Conservation (phyloP, 169 alveolate genomes). For the Cyclospora cayetanensis region DNA sequence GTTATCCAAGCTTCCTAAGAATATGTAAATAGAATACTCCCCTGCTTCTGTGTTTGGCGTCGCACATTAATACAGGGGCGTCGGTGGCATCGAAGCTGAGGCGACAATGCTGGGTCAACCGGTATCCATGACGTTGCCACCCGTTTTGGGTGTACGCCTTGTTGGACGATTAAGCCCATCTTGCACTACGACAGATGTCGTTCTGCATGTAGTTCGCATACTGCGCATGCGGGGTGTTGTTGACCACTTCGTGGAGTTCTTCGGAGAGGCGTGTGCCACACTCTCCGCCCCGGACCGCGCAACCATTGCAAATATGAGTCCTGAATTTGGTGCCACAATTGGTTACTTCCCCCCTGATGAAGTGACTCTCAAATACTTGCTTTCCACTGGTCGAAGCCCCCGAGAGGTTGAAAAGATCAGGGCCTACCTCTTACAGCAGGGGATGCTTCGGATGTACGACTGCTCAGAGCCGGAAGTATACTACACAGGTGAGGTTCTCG, state of each 20-base stretch:
- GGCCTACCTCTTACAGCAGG: conserved; percentile 85
- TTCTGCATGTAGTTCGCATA: conserved; percentile 78
- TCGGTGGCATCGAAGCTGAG: conserved; percentile 99
- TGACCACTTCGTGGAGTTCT: conserved; percentile 96
- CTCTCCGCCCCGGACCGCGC: conserved; percentile 95
- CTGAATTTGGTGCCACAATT: conserved; percentile 98
- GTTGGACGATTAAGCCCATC: conserved; percentile 89
- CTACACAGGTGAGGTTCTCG: conserved; percentile 66
- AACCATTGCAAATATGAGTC: conserved; percentile 97
- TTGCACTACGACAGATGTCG: conserved; percentile 95
- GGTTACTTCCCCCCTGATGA: conserved; percentile 97
- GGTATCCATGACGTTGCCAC: conserved; percentile 96
- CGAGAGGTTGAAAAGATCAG: conserved; percentile 88
- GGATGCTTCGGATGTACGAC: conserved; percentile 82
- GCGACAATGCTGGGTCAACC: conserved; percentile 98
- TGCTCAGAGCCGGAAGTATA: conserved; percentile 75
- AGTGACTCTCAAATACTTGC: conserved; percentile 89
- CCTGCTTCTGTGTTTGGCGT: background rate
- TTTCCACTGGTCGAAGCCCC: conserved; percentile 91
- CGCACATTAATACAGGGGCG: conserved; percentile 90
- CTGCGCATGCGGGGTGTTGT: conserved; percentile 96
- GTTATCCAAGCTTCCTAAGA: no score
- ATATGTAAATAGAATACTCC: no score
- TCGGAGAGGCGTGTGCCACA: conserved; percentile 91
- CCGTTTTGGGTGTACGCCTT: conserved; percentile 95